Conservation (phyloP, 2,329 filamentous ascomycete species). For the Clathrospora elynae region DNA sequence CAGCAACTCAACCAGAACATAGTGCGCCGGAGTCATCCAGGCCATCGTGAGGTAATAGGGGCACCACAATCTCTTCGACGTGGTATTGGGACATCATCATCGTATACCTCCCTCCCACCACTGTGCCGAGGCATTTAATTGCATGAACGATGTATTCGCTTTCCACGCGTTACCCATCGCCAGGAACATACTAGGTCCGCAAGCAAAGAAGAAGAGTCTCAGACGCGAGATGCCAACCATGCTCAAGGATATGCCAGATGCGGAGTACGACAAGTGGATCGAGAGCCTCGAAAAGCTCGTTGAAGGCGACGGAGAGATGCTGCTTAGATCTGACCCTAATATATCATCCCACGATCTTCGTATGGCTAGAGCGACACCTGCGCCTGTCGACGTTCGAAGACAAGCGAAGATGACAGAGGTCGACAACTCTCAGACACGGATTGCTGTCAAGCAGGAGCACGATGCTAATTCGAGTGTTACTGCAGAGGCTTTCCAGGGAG, state of each 20-base stretch:
- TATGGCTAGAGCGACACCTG: conserved; percentile 8
- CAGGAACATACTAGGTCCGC: conserved; percentile 11
- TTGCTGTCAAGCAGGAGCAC: not conserved
- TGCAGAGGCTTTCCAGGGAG: no score
- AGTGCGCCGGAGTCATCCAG: not conserved
- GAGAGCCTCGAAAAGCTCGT: conserved; percentile 23
- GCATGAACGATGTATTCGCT: conserved; percentile 29
- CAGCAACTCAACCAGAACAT: not conserved
- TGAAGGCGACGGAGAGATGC: conserved; percentile 27
- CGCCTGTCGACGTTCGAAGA: conserved; percentile 7
- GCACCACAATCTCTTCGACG: conserved; percentile 19
- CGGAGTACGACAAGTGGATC: conserved; percentile 22
- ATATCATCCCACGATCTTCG: not conserved
- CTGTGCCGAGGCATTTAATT: conserved; percentile 17
- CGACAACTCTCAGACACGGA: not conserved
- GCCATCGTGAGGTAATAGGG: conserved; percentile 4
- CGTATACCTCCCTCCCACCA: not conserved
- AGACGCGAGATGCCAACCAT: conserved; percentile 20
- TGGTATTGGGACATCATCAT: conserved; percentile 32
- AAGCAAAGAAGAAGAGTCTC: conserved; percentile 15
- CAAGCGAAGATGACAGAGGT: not conserved
- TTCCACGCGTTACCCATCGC: conserved; percentile 32
- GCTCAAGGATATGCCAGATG: conserved; percentile 9
- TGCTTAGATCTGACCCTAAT: conserved; percentile 12
- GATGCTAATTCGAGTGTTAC: not conserved